phyloP scores from a whole-genome alignment of 1,284 basidiomycete species.

The Hymenochaete sp. region DNA sequence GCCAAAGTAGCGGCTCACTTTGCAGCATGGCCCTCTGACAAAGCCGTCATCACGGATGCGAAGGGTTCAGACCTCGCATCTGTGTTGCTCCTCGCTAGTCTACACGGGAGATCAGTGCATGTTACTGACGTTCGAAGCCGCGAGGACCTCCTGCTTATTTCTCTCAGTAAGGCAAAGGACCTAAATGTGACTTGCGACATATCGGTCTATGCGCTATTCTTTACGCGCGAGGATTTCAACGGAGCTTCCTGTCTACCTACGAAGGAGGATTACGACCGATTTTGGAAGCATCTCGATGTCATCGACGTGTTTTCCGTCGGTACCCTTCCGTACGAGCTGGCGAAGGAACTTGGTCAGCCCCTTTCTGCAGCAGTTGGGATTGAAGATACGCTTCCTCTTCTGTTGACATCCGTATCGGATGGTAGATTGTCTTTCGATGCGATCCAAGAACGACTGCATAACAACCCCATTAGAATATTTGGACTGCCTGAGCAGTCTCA shows the following conservation, averaged over 20 bases:
- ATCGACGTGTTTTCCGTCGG: slow-evolving; percentile 95
- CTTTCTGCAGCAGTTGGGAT: slow-evolving; percentile 74
- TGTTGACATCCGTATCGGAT: slow-evolving; percentile 81
- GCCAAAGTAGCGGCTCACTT: slow-evolving; percentile 80
- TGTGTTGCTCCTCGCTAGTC: slow-evolving; percentile 84
- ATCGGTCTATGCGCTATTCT: slow-evolving; percentile 89
- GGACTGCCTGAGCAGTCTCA: slow-evolving; percentile 79
- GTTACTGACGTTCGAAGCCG: slow-evolving; percentile 86
- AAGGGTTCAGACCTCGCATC: slow-evolving; percentile 90
- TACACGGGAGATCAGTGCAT: slow-evolving; percentile 86
- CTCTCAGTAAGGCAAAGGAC: slow-evolving; percentile 89
- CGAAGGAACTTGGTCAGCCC: slow-evolving; percentile 56
- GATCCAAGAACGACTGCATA: slow-evolving; percentile 74
- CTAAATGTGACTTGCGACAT: slow-evolving; percentile 97
- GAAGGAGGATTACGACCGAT: slow-evolving; percentile 68
- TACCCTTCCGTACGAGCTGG: slow-evolving; percentile 72
- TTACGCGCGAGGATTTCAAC: slow-evolving; percentile 70
- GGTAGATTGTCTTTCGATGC: slow-evolving; percentile 79
- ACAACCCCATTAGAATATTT: slow-evolving; percentile 92
- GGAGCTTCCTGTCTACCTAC: slow-evolving; percentile 65
- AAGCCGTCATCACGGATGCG: slow-evolving; percentile 91
- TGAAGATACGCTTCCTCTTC: slow-evolving; percentile 81
- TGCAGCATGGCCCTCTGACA: slow-evolving; percentile 84
- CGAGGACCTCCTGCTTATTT: slow-evolving; percentile 88
- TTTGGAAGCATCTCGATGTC: slow-evolving; percentile 82